Base-by-base conservation (phyloP, 2,329 filamentous ascomycete species). In the Ophiosphaerella korrae region DNA sequence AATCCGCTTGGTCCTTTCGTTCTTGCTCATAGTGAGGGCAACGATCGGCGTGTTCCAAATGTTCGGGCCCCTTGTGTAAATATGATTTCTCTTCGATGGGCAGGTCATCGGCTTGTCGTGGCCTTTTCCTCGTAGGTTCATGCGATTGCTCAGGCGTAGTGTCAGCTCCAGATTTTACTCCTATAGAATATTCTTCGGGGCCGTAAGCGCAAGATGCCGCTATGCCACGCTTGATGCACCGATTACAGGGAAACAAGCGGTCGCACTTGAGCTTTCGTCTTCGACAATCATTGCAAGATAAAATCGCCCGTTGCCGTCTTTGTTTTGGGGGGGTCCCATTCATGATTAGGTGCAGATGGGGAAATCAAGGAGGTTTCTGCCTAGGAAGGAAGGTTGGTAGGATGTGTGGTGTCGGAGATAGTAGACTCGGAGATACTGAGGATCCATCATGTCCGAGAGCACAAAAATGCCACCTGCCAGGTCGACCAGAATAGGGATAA, bases 211-310 rank as follows among this genome's bases (percentile, higher is more conserved):
- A 77, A 7, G 59, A 63, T 3, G 66, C 58, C 21, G 71, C 62
- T 42, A 72, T 64, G 14, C 73, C 73, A 43, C 73, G 67, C 41
- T 72, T 72, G 6, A 66, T 61, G 48, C 75, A 77, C 35, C 74
- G 65, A 39, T 70, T 68, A 45, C 75, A 77, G 18, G 75, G 75
- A 40, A 72, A 56, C 9, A 64, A 66, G 33, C 75, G 63, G 55
- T 77, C 73, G 51, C 75, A 77, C 55, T 75, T 74, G 6, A 77
- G 58, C 54, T 77, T 77, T n/a, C 75, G 57, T 12, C 72, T 59
- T 6, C 74, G 68, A 55, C 75, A 77, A 38, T 74, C 71, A 40
- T 71, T 72, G 51, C 75, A 77, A 1, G 73, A 75, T 2, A 77
- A 63, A 2, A 75, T 70, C 49, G 75, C 75, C 38, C 75, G 47